Evolutionary conservation across 345 rosid species (phyloP), one percentile per base, ranked within the genome.

Genomic region (Pugionium cornutum): DNA sequence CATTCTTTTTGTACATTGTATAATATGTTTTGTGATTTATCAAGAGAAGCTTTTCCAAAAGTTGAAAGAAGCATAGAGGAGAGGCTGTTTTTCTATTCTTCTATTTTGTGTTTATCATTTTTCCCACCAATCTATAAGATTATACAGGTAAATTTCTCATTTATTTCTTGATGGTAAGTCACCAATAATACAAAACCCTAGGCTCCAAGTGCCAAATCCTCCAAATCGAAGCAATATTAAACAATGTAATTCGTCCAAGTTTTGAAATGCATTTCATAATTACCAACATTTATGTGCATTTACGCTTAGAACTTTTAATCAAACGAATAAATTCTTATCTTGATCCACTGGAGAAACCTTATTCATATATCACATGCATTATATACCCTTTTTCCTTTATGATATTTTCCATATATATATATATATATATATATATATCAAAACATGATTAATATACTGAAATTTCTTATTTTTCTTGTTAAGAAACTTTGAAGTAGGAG

Each of bases 1-100:
- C 26, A 40, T 58, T 58, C 49, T 5, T 51, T 44, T 37, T 58
- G 50, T 58, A 44, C 71, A 44, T 73, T 53, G 26, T 39, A 3
- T 18, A 18, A 18, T 50, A 72, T 65, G 62, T 26, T 73, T 58
- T 58, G 50, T 59, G 55, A 42, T 51, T 72, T 44, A 36, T 58
- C 31, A 52, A 51, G 55, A 58, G 61, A 72, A 48, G 54, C 48
- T 72, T 64, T 41, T 11, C 59, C 70, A 40, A 56, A 55, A 48
- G 41, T 64, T 52, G 67, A 51, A 73, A 51, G 62, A 58, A 73
- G 48, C 67, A 58, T 73, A 73, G 50, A 32, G 47, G 67, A 58
- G 72, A 44, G 45, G 44, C 39, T 59, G 39, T 73, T 66, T 60
- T 33, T 73, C 5, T 52, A 37, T 52, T 53, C 67, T 52, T 26